phyloP scores from a whole-genome alignment of 2,329 filamentous ascomycete genomes.

The Diaporthe helianthi region DNA sequence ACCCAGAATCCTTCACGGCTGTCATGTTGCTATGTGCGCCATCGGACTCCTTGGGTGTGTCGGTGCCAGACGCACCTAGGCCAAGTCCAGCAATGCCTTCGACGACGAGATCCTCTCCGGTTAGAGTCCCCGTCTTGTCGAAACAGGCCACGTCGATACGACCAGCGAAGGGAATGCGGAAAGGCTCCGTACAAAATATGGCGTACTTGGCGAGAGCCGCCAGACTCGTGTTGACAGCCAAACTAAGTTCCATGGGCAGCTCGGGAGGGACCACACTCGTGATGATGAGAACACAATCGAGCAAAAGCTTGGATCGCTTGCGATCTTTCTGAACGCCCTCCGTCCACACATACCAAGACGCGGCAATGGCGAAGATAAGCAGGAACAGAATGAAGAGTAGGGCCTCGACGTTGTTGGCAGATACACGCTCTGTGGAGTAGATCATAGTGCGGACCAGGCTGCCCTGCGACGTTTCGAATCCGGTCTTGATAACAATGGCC shows the following conservation, averaged over 20 bases:
- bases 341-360: constrained; percentile 98
- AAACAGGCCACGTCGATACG: constrained; percentile 97
- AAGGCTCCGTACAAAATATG: constrained; percentile 98
- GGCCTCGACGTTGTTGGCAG: constrained; percentile 96
- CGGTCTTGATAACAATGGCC: constrained; percentile 94
- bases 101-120: constrained; percentile 94
- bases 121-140: constrained; percentile 97
- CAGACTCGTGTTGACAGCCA: constrained; percentile 97
- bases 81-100: constrained; percentile 93
- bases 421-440: constrained; percentile 97
- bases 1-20: constrained; percentile 71
- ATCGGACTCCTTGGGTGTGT: constrained; percentile 72
- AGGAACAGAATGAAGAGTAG: constrained; percentile 98
- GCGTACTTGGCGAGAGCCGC: constrained; percentile 93
- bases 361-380: constrained; percentile 92
- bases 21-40: constrained; percentile 84
- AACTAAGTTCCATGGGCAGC: constrained; percentile 94
- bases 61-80: constrained; percentile 67
- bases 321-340: constrained; percentile 94
- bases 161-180: constrained; percentile 95
- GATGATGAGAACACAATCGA: constrained; percentile 97
- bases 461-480: constrained; percentile 97
- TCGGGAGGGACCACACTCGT: constrained; percentile 99
- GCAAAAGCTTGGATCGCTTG: constrained; percentile 94
- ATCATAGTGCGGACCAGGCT: constrained; percentile 99